Base-by-base conservation (phyloP, 148 eudicot genomes). In the Rheum nobile region DNA sequence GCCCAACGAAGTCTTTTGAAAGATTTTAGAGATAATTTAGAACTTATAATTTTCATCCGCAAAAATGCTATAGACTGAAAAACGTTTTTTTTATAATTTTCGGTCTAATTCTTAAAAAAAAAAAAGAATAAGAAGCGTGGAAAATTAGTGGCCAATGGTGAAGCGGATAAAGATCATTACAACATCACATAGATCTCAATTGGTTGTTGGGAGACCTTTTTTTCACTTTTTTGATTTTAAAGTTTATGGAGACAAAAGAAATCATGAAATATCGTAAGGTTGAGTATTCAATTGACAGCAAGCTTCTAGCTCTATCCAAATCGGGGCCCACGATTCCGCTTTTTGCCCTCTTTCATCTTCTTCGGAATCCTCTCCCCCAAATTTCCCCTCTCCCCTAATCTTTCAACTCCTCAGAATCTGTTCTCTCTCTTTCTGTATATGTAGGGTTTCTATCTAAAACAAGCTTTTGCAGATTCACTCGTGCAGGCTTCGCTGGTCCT, bases 191-290 rank as follows among this genome's bases (percentile, higher is more conserved):
- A 54, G 31, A 54, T 47, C 52, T 43, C 13, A 54, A 54, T 54
- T 8, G 28, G 65, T 31, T 63, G 69, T 63, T 63, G 69, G 39
- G 69, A 63, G 21, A n/a, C 57, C 26, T 21, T 50, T 5, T 19
- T 50, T 50, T 46, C 3, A 19, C 8, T 22, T n/a, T 52, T 21
- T 4, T 2, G 37, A 7, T 21, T 54, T 54, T 1, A 54, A 21
- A 21, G 61, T 22, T 54, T 54, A 21, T 10, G 28, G 61, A 21
- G 28, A 12, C 32, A 34, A 12, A 31, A 65, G 41, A 65, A 32
- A 32, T 65, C 70, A 17, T 6, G 35, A 65, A 65, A 65, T 65
- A 65, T 65, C 70, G 70, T 16, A 34, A 65, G 70, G 70, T 65
- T 31, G 19, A 32, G 39, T 32, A 32, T 65, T 65, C 39, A 31